phyloP scores from a whole-genome alignment of 163 green algal species.

The Chlamydomonas reinhardtii region DNA sequence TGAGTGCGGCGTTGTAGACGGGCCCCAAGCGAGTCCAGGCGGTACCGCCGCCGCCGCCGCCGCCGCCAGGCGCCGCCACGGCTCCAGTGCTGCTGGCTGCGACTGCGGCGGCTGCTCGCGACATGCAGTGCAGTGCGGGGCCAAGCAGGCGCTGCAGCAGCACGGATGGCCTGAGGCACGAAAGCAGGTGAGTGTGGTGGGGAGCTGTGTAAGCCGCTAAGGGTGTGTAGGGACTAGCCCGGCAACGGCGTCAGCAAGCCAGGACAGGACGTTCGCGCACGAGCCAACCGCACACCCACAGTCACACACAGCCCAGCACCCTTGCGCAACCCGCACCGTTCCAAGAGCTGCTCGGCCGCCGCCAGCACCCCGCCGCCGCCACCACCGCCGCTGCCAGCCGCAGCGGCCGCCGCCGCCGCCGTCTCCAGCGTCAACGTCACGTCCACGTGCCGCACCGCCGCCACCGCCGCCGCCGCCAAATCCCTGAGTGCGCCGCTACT shows the following conservation, averaged over 20 bases:
- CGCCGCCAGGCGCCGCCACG: no score
- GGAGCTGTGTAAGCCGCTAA: no score
- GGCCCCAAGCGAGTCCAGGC: no score
- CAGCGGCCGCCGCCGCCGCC: not conserved
- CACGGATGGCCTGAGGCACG: not conserved
- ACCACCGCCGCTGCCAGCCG: not conserved
- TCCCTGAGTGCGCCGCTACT: not conserved
- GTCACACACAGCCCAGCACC: no score
- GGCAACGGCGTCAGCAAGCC: no score
- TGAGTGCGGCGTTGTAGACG: not conserved
- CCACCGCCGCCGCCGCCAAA: conserved; percentile 3
- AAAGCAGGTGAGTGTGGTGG: not conserved
- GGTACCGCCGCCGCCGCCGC: not conserved
- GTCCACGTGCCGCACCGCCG: not conserved
- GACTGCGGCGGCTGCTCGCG: not conserved
- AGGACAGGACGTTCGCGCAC: not conserved
- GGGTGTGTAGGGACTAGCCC: no score
- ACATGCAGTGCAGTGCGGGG: not conserved
- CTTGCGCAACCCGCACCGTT: no score
- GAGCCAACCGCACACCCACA: no score
- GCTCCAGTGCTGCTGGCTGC: not conserved
- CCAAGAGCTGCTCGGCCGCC: no score
- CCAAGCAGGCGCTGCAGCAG: conserved; percentile 20
- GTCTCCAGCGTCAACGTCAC: no score
- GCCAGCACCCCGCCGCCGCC: no score